Percentiles rank a stretch among this genome's conserved stretches.
phyloP scores from a whole-genome alignment of 495 filamentous ascomycete genomes.

The Aspergillus sparsus region DNA sequence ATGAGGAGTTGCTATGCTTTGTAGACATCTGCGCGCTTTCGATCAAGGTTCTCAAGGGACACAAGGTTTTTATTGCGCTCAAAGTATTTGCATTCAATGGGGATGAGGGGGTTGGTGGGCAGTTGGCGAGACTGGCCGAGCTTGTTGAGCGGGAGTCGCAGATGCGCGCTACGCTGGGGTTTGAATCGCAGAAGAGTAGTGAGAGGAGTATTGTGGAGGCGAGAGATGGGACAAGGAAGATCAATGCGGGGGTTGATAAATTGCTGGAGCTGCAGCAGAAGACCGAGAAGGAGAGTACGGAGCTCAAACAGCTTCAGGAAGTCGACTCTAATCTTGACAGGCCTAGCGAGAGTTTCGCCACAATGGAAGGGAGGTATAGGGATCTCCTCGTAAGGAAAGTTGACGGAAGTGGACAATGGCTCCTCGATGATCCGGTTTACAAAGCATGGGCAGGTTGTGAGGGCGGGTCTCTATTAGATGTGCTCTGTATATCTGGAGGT shows the following conservation, averaged over 20 bases:
- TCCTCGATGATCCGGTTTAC: background rate
- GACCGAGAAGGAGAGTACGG: background rate
- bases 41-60: conserved; percentile 29
- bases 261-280: background rate
- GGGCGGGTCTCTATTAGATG: no score
- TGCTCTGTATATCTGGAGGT: background rate
- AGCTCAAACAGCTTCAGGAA: background rate
- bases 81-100: conserved; percentile 30
- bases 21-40: conserved; percentile 31
- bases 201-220: background rate
- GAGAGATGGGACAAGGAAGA: background rate
- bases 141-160: conserved; percentile 16
- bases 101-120: conserved; percentile 29
- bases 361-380: background rate
- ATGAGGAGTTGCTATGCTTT: conserved; percentile 32
- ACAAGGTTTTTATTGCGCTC: conserved; percentile 31
- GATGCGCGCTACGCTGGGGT: conserved; percentile 6
- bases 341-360: background rate
- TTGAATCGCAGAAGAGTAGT: conserved; percentile 5
- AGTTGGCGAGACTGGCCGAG: conserved; percentile 21
- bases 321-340: conserved; percentile 2
- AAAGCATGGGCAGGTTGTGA: background rate
- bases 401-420: background rate
- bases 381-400: background rate
- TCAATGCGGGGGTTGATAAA: background rate